These are phyloP conservation scores for Macrophomina pseudophaseolina DNA, from an alignment of 2,329 filamentous ascomycete genomes.

Conservation along the genomic window DNA sequence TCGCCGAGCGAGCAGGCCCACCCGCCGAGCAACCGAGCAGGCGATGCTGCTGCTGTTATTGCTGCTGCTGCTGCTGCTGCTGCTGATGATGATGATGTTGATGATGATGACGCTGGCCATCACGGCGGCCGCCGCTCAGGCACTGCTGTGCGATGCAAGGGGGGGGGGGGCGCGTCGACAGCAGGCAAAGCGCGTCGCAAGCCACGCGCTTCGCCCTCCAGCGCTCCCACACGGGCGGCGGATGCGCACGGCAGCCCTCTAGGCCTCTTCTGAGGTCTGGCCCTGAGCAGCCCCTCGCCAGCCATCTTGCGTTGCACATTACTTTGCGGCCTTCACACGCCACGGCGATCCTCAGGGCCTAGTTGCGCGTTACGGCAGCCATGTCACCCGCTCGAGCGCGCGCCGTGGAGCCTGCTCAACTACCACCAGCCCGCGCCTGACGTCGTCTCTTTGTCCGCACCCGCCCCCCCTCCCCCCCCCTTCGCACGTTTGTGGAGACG, in stretches of 20 bases:
- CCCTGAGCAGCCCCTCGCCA: conserved; percentile 4
- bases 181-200: conserved; percentile 7
- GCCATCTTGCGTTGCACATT: background rate
- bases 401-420: background rate
- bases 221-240: background rate
- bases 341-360: conserved; percentile 5
- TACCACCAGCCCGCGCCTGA: background rate
- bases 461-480: background rate
- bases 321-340: conserved; percentile 2
- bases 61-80: background rate
- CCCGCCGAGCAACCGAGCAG: background rate
- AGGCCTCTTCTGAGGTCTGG: conserved; percentile 7
- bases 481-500: conserved; percentile 19
- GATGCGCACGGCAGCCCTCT: background rate
- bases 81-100: background rate
- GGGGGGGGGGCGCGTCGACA: conserved; percentile 8
- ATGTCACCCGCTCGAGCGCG: background rate
- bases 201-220: conserved; percentile 3
- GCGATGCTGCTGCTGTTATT: background rate
- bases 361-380: background rate
- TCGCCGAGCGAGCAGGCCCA: conserved; percentile 1
- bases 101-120: too few species aligned
- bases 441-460: conserved; percentile 18
- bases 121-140: background rate
- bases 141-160: background rate